Evolutionary conservation across 2,329 filamentous ascomycete genomes (phyloP), one percentile per base, ranked within the genome.

Genomic region (Epichloe uncinata): DNA sequence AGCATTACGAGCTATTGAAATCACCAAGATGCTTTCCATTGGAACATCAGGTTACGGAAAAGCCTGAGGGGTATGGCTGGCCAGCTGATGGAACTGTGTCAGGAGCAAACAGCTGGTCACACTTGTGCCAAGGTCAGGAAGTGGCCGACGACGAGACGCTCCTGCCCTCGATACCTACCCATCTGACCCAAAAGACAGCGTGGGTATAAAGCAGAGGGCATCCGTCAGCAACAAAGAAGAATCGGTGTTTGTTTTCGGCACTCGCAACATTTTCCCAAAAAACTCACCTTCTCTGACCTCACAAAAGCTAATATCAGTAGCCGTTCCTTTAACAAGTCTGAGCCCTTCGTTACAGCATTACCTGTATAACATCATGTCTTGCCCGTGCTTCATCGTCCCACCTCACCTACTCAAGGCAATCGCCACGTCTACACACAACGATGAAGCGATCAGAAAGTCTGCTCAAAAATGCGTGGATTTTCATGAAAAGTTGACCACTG

Each of bases 331-430:
- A 44, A 5, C 15, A 30, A 16, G 13, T 30, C 42, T 12, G 22
- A 44, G 7, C 13, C 30, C 30, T 30, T 35, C 13, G 26, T 37
- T 44, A 4, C 33, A 43, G 18, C 13, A 18, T 49, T 38, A 9
- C 16, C 43, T 35, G 13, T 13, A 34, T 26, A 47, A 22, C 45
- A 50, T 16, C 45, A 59, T 59, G 57, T 18, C 56, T 37, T 50
- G 51, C 38, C 59, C 57, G 50, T 72, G 69, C 58, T 68, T 61
- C 52, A 66, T 73, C 50, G 66, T 74, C 4, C 72, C 72, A 18
- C 72, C 72, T 18, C 69, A 75, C 50, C 63, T 75, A 11, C 64
- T 75, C 20, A 61, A 58, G 34, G 65, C 63, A 49, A 72, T 75
- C 47, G 67, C 68, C 35, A 61, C 70, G 45, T 67, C 66, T 37